Evolutionary conservation across 495 filamentous ascomycete genomes (phyloP).

Genomic region (Tuber calosporum): DNA sequence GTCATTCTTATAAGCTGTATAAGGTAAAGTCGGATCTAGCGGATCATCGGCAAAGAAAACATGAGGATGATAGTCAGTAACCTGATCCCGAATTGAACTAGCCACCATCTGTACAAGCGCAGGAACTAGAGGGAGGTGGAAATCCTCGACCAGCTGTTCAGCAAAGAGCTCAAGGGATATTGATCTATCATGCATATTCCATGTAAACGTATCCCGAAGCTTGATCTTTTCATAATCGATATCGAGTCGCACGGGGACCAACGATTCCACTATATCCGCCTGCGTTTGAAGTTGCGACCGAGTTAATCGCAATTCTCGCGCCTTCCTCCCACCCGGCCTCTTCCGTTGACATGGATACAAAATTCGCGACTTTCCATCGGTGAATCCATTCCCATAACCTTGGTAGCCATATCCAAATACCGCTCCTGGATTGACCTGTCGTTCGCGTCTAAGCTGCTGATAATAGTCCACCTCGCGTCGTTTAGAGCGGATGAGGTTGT

Average conservation of each 20-base stretch:
- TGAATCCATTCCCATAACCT: slow-evolving; percentile 80
- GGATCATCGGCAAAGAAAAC: slow-evolving; percentile 83
- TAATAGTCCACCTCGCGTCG: slow-evolving; percentile 51
- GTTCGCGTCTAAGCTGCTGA: slow-evolving; percentile 48
- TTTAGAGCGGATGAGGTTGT: slow-evolving; percentile 44
- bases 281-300: slow-evolving; percentile 74
- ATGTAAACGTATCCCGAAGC: slow-evolving; percentile 94
- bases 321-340: slow-evolving; percentile 65
- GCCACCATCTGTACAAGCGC: slow-evolving; percentile 69
- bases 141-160: slow-evolving; percentile 81
- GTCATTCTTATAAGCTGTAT: slow-evolving; percentile 92
- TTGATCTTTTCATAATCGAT: slow-evolving; percentile 95
- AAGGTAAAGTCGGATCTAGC: slow-evolving; percentile 81
- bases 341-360: slow-evolving; percentile 69
- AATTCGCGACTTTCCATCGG: slow-evolving; percentile 56
- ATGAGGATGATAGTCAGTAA: slow-evolving; percentile 87
- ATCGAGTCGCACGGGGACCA: slow-evolving; percentile 85
- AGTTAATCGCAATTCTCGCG: slow-evolving; percentile 60
- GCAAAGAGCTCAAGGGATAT: slow-evolving; percentile 73
- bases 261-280: slow-evolving; percentile 79
- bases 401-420: slow-evolving; percentile 76
- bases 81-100: slow-evolving; percentile 76
- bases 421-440: slow-evolving; percentile 52
- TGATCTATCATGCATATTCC: slow-evolving; percentile 89
- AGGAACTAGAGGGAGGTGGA: slow-evolving; percentile 65